Conservation (phyloP, 2,329 filamentous ascomycete genomes). For the Phyllachora maydis region DNA sequence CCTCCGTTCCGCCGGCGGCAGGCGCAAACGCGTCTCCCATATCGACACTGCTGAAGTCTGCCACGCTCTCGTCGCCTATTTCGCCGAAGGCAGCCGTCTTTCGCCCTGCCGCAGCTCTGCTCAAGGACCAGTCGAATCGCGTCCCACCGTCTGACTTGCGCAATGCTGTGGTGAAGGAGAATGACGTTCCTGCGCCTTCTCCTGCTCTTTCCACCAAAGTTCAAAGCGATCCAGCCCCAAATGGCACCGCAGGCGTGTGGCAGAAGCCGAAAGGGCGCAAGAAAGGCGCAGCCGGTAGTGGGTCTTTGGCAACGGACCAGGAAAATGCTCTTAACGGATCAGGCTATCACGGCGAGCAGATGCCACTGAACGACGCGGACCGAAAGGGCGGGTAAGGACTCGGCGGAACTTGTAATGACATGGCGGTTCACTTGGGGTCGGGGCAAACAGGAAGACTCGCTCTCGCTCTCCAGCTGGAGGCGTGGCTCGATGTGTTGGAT, state of each 20-base stretch:
- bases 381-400: conserved; percentile 43
- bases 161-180: too few species aligned
- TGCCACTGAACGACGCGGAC: conserved; percentile 36
- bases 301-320: too few species aligned
- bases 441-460: too few species aligned
- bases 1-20: conserved; percentile 2
- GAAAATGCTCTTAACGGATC: conserved; percentile 24
- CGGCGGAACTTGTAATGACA: too few species aligned
- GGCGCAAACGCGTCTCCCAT: conserved; percentile 4
- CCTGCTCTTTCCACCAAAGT: conserved; percentile 11
- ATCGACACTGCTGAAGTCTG: too few species aligned
- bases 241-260: conserved; percentile 27
- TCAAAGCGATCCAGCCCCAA: conserved; percentile 20
- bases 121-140: conserved; percentile 3
- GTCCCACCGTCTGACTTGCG: too few species aligned
- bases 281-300: conserved; percentile 17
- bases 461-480: too few species aligned
- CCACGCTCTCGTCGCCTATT: too few species aligned
- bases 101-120: too few species aligned
- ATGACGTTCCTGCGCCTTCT: conserved; percentile 8
- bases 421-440: too few species aligned
- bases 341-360: conserved; percentile 24
- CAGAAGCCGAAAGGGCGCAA: conserved; percentile 37
- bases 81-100: too few species aligned
- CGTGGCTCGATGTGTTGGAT: too few species aligned